Evolutionary conservation across 805 yeast species (phyloP).

Genomic region (Saccharomycopsis vini): DNA sequence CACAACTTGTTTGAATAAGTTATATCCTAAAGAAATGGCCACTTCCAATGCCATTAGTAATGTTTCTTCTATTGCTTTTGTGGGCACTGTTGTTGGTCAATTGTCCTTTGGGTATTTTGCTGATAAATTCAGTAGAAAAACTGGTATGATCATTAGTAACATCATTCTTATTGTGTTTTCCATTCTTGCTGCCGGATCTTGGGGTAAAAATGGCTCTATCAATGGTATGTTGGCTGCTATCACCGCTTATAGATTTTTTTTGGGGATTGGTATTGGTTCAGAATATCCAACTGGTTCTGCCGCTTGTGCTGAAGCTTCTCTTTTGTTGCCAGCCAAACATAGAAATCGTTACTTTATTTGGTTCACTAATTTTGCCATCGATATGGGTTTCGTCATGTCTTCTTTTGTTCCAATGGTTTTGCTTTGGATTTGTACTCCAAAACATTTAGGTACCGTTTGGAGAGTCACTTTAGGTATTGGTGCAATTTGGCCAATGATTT

Average conservation of each 20-base stretch:
- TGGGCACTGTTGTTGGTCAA: conserved; percentile 86
- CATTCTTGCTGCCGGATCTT: conserved; percentile 71
- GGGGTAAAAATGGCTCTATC: conserved; percentile 64
- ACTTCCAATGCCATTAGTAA: conserved; percentile 65
- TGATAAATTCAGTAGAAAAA: conserved; percentile 72
- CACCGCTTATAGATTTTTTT: conserved; percentile 75
- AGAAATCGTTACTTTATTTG: conserved; percentile 84
- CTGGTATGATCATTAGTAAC: conserved; percentile 76
- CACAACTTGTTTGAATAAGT: conserved; percentile 53
- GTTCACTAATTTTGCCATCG: conserved; percentile 88
- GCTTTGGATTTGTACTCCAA: conserved; percentile 69
- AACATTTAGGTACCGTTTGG: conserved; percentile 81
- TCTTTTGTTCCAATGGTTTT: conserved; percentile 82
- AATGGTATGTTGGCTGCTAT: conserved; percentile 77
- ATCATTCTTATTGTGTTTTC: conserved; percentile 68
- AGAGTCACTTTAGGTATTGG: conserved; percentile 85
- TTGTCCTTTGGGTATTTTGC: conserved; percentile 71
- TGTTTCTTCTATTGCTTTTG: conserved; percentile 82
- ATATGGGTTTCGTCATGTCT: conserved; percentile 73
- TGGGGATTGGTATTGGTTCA: conserved; percentile 90
- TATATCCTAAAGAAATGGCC: conserved; percentile 59
- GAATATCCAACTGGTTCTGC: conserved; percentile 93
- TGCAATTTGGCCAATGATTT: conserved; percentile 74
- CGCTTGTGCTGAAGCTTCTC: conserved; percentile 87
- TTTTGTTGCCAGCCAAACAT: conserved; percentile 64